Conservation (phyloP, 495 filamentous ascomycete species). For the Massariosphaeria phaeospora region DNA sequence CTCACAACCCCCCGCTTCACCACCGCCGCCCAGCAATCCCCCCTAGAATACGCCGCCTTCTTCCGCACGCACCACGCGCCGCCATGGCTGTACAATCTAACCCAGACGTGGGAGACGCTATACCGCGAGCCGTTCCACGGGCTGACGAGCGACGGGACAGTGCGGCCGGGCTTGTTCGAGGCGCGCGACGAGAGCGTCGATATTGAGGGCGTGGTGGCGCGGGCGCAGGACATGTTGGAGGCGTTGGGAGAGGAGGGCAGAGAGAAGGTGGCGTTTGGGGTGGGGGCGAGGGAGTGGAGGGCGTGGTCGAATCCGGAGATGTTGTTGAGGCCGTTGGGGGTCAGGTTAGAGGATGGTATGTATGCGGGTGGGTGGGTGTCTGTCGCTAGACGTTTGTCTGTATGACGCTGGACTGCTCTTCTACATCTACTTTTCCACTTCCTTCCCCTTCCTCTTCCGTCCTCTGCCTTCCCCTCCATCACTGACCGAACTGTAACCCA, state of each 20-base stretch:
- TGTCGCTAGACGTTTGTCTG: background rate
- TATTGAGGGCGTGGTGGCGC: conserved; percentile 50
- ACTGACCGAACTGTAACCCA: no score
- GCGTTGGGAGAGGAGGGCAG: conserved; percentile 48
- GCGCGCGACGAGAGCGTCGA: conserved; percentile 59
- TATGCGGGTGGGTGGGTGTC: background rate
- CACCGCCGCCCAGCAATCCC: conserved; percentile 57
- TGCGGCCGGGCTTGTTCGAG: conserved; percentile 54
- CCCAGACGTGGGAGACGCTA: conserved; percentile 61
- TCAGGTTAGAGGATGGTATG: conserved; percentile 57
- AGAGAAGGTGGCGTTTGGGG: conserved; percentile 50
- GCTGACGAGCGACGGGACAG: conserved; percentile 60
- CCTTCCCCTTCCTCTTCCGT: no score
- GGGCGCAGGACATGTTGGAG: conserved; percentile 45
- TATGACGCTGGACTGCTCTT: no score
- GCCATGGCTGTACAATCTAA: conserved; percentile 64
- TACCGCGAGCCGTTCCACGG: conserved; percentile 66
- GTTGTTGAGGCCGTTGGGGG: conserved; percentile 55
- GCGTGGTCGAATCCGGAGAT: conserved; percentile 70
- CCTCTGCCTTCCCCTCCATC: no score
- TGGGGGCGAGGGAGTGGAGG: conserved; percentile 67
- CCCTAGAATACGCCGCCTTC: conserved; percentile 57
- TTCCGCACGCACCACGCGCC: conserved; percentile 57
- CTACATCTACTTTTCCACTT: no score
- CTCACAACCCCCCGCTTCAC: conserved; percentile 57